These are phyloP conservation scores for Boletus rubescentipes DNA, from an alignment of 768 basidiomycete species.

Conservation along the genomic window DNA sequence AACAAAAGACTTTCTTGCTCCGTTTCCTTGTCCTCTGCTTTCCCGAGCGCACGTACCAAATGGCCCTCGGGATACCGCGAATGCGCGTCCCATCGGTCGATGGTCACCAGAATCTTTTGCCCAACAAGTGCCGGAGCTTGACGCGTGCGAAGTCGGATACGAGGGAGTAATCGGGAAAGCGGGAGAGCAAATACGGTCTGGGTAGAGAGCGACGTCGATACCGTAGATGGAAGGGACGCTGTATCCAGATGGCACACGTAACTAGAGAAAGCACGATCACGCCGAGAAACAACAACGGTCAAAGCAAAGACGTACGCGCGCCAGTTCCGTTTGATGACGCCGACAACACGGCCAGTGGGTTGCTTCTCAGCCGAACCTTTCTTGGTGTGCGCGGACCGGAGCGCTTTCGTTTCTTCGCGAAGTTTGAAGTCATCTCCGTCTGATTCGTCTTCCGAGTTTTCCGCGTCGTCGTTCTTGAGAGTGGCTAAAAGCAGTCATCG, in stretches of 20 bases:
- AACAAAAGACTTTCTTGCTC: conserved; percentile 92
- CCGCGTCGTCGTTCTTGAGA: conserved; percentile 84
- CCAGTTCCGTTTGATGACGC: conserved; percentile 95
- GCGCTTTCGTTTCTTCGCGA: conserved; percentile 46
- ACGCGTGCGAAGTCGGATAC: conserved; percentile 91
- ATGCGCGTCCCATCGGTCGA: conserved; percentile 87
- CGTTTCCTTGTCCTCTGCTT: conserved; percentile 91
- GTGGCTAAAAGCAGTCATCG: conserved; percentile 48
- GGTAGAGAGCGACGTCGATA: conserved; percentile 73
- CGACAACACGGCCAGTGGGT: conserved; percentile 90
- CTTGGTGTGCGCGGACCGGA: conserved; percentile 25
- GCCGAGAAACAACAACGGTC: background rate
- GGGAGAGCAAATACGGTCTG: conserved; percentile 96
- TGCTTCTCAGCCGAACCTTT: conserved; percentile 58
- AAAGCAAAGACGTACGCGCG: conserved; percentile 60
- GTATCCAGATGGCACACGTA: conserved; percentile 96
- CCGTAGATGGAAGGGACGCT: conserved; percentile 78
- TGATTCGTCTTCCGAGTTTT: conserved; percentile 65
- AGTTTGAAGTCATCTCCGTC: conserved; percentile 36
- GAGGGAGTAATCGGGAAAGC: conserved; percentile 85
- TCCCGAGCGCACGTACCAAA: conserved; percentile 89
- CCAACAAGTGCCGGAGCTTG: conserved; percentile 86
- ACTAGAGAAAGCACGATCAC: conserved; percentile 35
- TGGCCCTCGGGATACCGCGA: conserved; percentile 96
- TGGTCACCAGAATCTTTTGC: conserved; percentile 95